phyloP scores from a whole-genome alignment of 1,284 basidiomycete species.

The Mycena citricolor region DNA sequence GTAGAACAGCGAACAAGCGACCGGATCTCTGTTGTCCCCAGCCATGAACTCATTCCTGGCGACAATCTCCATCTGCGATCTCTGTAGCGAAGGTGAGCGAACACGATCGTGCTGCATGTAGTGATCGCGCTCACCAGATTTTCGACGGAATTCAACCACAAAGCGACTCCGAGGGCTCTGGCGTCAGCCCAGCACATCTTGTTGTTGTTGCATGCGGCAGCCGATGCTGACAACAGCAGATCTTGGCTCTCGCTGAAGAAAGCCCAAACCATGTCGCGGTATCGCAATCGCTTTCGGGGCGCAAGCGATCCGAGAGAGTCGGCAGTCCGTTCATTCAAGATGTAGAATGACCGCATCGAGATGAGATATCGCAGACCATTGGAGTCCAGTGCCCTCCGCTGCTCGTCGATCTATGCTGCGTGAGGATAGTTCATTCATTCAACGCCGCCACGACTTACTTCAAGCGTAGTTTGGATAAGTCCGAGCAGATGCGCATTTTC shows the following conservation, averaged over 20 bases:
- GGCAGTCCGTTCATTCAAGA: slow-evolving; percentile 63
- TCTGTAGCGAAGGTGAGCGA: slow-evolving; percentile 42
- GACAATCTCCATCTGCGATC: slow-evolving; percentile 82
- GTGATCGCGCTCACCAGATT: slow-evolving; percentile 56
- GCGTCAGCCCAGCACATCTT: slow-evolving; percentile 91
- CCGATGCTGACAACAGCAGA: slow-evolving; percentile 71
- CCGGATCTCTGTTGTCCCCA: slow-evolving; percentile 85
- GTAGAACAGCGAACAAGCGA: slow-evolving; percentile 87
- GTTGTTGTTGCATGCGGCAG: slow-evolving; percentile 68
- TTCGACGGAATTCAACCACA: slow-evolving; percentile 84
- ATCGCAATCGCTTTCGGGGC: slow-evolving; percentile 78
- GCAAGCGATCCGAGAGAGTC: no score
- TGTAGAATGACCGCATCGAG: slow-evolving; percentile 83
- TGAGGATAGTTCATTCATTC: slow-evolving; percentile 1
- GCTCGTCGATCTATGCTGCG: slow-evolving; percentile 72
- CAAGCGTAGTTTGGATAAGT: slow-evolving; percentile 83
- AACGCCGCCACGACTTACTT: slow-evolving; percentile 48
- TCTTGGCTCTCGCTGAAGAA: slow-evolving; percentile 93
- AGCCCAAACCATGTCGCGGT: slow-evolving; percentile 94
- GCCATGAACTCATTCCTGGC: slow-evolving; percentile 92
- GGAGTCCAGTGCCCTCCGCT: slow-evolving; percentile 80
- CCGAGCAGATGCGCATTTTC: slow-evolving; percentile 81
- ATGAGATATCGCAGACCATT: slow-evolving; percentile 91
- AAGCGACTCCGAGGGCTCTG: slow-evolving; percentile 78
- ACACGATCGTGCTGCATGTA: slow-evolving; percentile 10